phyloP scores from a whole-genome alignment of 805 yeast genomes.

The Kregervanrija pseudodelftensis region DNA sequence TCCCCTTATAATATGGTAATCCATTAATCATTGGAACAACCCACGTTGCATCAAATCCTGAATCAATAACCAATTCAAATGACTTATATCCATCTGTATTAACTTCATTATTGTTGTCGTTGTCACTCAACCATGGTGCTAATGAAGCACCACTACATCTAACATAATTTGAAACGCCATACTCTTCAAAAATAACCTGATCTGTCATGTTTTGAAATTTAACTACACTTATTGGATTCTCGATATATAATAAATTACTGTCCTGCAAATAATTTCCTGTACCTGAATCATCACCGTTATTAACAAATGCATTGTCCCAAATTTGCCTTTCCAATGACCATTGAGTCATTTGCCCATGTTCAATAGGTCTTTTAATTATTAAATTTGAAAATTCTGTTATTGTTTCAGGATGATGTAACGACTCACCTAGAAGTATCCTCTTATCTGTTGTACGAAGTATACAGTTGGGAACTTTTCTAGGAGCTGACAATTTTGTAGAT shows the following conservation, averaged over 20 bases:
- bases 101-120: slow-evolving; percentile 2
- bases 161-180: slow-evolving; percentile 65
- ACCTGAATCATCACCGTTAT: slow-evolving; percentile 26
- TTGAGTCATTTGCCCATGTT: slow-evolving; percentile 79
- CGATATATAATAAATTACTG: slow-evolving; percentile 63
- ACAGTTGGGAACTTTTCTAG: slow-evolving; percentile 57
- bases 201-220: slow-evolving; percentile 78
- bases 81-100: slow-evolving; percentile 30
- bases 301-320: slow-evolving; percentile 74
- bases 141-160: slow-evolving; percentile 57
- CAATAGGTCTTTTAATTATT: slow-evolving; percentile 72
- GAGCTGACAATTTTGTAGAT: slow-evolving; percentile 33
- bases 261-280: slow-evolving; percentile 37
- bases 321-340: slow-evolving; percentile 88
- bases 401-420: slow-evolving; percentile 25
- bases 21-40: slow-evolving; percentile 80
- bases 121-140: slow-evolving; percentile 50
- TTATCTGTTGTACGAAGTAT: slow-evolving; percentile 73
- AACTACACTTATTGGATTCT: slow-evolving; percentile 76
- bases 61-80: slow-evolving; percentile 75
- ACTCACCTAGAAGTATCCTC: slow-evolving; percentile 64
- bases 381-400: slow-evolving; percentile 70
- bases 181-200: slow-evolving; percentile 91
- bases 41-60: slow-evolving; percentile 86
- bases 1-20: slow-evolving; percentile 66